A percentile compares a stretch with the other conserved stretches of the same genome.
Conservation (phyloP, 164 flowering plant genomes). For the Liriodendron chinense region DNA sequence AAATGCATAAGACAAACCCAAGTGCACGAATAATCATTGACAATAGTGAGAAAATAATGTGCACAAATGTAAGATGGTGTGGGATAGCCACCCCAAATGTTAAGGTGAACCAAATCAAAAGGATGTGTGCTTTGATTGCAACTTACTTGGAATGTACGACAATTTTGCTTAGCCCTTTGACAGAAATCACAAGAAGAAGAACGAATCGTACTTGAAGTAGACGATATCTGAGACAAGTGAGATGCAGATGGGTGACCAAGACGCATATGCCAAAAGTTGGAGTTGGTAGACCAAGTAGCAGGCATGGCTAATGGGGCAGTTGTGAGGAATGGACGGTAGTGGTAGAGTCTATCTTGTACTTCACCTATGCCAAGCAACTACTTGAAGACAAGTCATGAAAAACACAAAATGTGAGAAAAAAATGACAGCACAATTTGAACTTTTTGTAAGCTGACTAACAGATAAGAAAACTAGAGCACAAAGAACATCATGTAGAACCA, state of each 20-base stretch:
- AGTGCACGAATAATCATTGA: slow-evolving; percentile 8
- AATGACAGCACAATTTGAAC: neutral
- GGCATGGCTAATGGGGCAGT: neutral
- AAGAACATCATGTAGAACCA: neutral
- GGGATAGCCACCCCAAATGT: slow-evolving; percentile 5
- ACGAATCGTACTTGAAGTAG: neutral
- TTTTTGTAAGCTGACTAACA: neutral
- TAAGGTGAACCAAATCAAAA: neutral
- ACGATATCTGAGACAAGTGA: neutral
- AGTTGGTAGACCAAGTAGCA: too few species aligned
- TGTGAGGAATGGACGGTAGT: neutral
- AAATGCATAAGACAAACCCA: neutral
- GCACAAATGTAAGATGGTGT: slow-evolving; percentile 1
- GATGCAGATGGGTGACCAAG: neutral
- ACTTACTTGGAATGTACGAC: neutral
- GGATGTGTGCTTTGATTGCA: neutral
- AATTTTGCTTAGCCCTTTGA: neutral
- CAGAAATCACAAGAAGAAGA: neutral
- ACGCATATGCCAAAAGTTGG: too few species aligned
- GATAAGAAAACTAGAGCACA: slow-evolving; percentile 1
- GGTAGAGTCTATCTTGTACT: neutral
- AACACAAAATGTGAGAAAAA: slow-evolving; percentile 1
- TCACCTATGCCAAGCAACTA: neutral
- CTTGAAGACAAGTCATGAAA: neutral
- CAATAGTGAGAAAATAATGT: slow-evolving; percentile 3